Conservation (phyloP, 352 stramenopile genomes). For the Globisporangium cylindrosporum region DNA sequence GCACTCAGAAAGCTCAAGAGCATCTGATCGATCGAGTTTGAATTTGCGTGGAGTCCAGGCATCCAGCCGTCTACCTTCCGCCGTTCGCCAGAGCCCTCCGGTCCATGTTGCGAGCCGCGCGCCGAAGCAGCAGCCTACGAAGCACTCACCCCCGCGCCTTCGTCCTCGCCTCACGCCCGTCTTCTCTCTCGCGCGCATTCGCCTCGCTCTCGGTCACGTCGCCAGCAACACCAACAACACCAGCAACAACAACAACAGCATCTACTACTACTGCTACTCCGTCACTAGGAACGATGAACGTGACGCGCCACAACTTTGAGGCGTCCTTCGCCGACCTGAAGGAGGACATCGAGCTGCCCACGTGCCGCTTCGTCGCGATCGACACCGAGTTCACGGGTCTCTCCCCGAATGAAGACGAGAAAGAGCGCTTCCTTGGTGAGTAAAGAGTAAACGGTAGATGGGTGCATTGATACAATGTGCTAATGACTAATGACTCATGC, state of each 20-base stretch:
- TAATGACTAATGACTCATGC: neutral
- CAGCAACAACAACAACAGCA: constrained; percentile 5
- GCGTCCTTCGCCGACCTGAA: constrained; percentile 53
- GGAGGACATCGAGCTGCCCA: constrained; percentile 49
- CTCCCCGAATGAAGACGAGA: constrained; percentile 58
- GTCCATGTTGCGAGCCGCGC: constrained; percentile 14
- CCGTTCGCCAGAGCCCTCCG: neutral
- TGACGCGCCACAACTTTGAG: constrained; percentile 79
- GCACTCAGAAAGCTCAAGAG: neutral
- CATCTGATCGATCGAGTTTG: neutral
- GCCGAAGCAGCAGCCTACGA: constrained; percentile 6
- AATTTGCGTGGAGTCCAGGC: constrained; percentile 1
- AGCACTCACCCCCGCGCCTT: constrained; percentile 3
- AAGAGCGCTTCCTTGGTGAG: constrained; percentile 53
- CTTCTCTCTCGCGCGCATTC: constrained; percentile 6
- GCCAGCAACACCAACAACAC: neutral
- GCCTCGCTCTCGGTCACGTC: constrained; percentile 5
- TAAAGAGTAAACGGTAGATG: constrained; percentile 1
- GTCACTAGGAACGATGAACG: constrained; percentile 55
- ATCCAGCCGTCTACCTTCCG: constrained; percentile 2
- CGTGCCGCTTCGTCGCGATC: constrained; percentile 77
- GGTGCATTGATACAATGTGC: neutral
- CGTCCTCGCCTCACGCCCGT: neutral
- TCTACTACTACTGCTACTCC: neutral
- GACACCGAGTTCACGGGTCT: constrained; percentile 85